Evolutionary conservation across 495 filamentous ascomycete species (phyloP).

Genomic region (Xylaria flabelliformis): DNA sequence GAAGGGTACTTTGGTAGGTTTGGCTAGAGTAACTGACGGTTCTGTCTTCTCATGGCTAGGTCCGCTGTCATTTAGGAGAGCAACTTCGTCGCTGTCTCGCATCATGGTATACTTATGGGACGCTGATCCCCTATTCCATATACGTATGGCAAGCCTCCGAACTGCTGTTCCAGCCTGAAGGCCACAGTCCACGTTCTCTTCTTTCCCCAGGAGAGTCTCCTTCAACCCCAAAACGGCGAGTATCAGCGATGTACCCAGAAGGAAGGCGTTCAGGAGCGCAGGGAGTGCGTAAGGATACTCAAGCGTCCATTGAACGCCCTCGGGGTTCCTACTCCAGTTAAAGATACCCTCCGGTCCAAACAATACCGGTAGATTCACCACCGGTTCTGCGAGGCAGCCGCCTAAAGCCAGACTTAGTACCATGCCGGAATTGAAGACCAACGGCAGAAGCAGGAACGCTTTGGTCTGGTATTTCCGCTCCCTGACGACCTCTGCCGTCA

Average conservation of each 20-base stretch:
- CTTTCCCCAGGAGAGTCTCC: slow-evolving; percentile 40
- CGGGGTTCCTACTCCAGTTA: slow-evolving; percentile 37
- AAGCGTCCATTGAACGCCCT: slow-evolving; percentile 42
- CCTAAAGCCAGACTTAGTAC: slow-evolving; percentile 63
- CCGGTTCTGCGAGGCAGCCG: slow-evolving; percentile 75
- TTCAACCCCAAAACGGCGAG: slow-evolving; percentile 31
- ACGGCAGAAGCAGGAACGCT: slow-evolving; percentile 80
- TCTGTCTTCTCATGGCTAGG: neutral
- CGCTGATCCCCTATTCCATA: slow-evolving; percentile 7
- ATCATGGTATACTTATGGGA: slow-evolving; percentile 29
- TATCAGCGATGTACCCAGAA: slow-evolving; percentile 35
- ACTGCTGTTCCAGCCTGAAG: slow-evolving; percentile 30
- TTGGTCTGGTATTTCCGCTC: slow-evolving; percentile 73
- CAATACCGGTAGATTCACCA: slow-evolving; percentile 64
- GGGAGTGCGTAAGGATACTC: slow-evolving; percentile 51
- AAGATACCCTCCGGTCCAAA: slow-evolving; percentile 62
- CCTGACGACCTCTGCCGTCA: slow-evolving; percentile 72
- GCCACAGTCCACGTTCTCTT: slow-evolving; percentile 39
- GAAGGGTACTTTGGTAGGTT: slow-evolving; percentile 54
- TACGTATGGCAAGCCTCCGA: slow-evolving; percentile 41
- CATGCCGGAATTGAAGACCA: slow-evolving; percentile 79
- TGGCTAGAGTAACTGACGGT: slow-evolving; percentile 8
- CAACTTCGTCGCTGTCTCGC: slow-evolving; percentile 28
- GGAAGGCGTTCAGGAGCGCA: slow-evolving; percentile 37
- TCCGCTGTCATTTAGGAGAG: slow-evolving; percentile 32